phyloP scores from a whole-genome alignment of 2,329 filamentous ascomycete genomes.

The Thielaviopsis musarum region DNA sequence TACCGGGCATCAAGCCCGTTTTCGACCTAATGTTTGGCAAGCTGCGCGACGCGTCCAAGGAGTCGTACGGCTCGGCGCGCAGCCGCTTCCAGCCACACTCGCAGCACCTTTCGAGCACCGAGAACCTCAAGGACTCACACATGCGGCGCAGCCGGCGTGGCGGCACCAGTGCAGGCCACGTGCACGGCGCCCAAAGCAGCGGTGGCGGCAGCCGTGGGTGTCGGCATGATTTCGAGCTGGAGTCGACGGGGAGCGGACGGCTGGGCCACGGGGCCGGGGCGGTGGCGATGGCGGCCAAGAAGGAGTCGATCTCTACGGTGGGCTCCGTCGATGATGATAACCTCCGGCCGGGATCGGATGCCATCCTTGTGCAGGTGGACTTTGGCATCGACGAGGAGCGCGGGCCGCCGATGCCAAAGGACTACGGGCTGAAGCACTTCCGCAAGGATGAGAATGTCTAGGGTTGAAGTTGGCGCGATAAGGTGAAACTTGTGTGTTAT shows the following conservation, averaged over 20 bases:
- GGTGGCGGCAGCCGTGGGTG: neutral
- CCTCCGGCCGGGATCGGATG: constrained; percentile 14
- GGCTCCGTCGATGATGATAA: constrained; percentile 10
- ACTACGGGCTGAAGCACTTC: constrained; percentile 9
- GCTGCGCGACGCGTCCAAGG: constrained; percentile 14
- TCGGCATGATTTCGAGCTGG: constrained; percentile 8
- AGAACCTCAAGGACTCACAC: constrained; percentile 11
- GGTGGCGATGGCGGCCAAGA: constrained; percentile 7
- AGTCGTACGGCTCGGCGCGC: constrained; percentile 16
- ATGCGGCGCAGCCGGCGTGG: constrained; percentile 3
- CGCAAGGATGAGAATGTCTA: neutral
- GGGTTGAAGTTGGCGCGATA: neutral
- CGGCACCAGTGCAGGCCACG: neutral
- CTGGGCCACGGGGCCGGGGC: neutral
- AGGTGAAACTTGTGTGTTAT: neutral
- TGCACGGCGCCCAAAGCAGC: neutral
- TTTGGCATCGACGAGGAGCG: constrained; percentile 20
- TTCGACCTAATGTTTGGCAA: constrained; percentile 21
- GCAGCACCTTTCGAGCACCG: constrained; percentile 15
- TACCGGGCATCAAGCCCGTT: constrained; percentile 32
- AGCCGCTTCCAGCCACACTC: constrained; percentile 19
- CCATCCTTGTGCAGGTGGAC: constrained; percentile 22
- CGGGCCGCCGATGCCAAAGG: constrained; percentile 6
- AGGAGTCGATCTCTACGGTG: constrained; percentile 15
- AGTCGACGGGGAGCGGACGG: constrained; percentile 4